Base-by-base conservation (phyloP, 1,139 yeast species). In the Candida sp. region DNA sequence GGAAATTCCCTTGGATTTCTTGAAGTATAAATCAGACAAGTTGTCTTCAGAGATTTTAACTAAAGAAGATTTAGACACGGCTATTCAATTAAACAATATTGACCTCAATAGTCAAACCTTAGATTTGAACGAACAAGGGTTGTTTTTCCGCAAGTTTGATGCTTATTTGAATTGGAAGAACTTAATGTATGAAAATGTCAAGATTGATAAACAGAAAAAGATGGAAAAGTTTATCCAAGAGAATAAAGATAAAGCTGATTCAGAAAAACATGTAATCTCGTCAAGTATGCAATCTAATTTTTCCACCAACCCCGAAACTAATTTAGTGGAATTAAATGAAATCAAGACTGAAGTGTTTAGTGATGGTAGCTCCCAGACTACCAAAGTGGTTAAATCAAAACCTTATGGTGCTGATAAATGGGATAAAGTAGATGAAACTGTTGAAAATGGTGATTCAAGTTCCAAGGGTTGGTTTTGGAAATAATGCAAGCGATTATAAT, bases 151-250 rank as follows among this genome's bases (percentile, higher is more conserved):
- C 29, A 85, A 79, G 45, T 83, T 78, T 60, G 81, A 81, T 27
- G 87, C 81, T 36, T 79, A 75, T 52, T 66, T 89, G 61, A 77
- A 77, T 43, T 88, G 95, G 93, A 80, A 77, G 54, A 63, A 72
- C n/a, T 61, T 65, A 29, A 80, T 83, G 81, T 70, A 68, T 44
- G 70, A 73, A 49, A 64, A 73, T 39, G 58, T 68, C 37, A 64
- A 54, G 54, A 46, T 60, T 51, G 59, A 66, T 54, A 55, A 58
- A 56, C 46, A 51, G 48, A 43, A 49, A 48, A 56, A 53, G 47
- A 42, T 56, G 32, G 44, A 39, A 21, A 35, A 33, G n/a, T 30
- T 33, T 22, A 27, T 38, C 11, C 35, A 35, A 40, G 40, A 43
- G 21, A 38, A 39, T 21, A 42, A 41, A 34, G 44, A 38, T 12